Evolutionary conservation across 257 asterid genomes (phyloP), one percentile per base, ranked within the genome.

Genomic region (Apocynum venetum): DNA sequence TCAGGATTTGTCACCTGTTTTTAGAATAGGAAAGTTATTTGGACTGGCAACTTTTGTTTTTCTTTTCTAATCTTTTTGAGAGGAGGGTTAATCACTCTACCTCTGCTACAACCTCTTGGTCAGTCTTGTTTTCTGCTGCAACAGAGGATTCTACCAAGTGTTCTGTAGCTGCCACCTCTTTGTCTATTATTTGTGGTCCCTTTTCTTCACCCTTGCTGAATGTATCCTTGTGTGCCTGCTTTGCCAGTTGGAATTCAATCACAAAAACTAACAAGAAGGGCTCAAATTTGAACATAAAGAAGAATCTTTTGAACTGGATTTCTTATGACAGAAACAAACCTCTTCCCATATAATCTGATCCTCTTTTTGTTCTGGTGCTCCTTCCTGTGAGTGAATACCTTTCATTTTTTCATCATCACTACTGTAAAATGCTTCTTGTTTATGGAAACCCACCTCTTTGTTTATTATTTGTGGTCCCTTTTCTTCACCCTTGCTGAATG

Each of bases 321-420:
- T 61, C 40, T 61, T 8, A 61, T 61, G 43, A n/a, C 68, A 5
- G 64, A 61, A 36, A 61, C 40, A 61, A 55, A 55, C 60, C 60
- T 55, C 68, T 61, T 61, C 68, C 6, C 14, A 40, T n/a, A 12
- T 4, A 31, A 31, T 31, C 68, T 61, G 68, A 61, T 61, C n/a
- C 7, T 15, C 68, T 31, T 31, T 11, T 9, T 1, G 17, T 61
- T 61, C 15, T 31, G 43, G 40, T 0, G 38, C 38, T 60, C 4
- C 40, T n/a, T n/a, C 40, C 57, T 52, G 12, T 60, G 66, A 10
- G 14, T 40, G 3, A 2, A n/a, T 60, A 71, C 11, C 71, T 65
- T 66, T 74, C 46, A 56, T 79, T 10, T 66, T 60, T 31, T 51
- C 52, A 69, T 61, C 56, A 51, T 56, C 79, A 65, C 49, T 74